Conservation (phyloP, 306 rosid genomes). For the Delonix regia region DNA sequence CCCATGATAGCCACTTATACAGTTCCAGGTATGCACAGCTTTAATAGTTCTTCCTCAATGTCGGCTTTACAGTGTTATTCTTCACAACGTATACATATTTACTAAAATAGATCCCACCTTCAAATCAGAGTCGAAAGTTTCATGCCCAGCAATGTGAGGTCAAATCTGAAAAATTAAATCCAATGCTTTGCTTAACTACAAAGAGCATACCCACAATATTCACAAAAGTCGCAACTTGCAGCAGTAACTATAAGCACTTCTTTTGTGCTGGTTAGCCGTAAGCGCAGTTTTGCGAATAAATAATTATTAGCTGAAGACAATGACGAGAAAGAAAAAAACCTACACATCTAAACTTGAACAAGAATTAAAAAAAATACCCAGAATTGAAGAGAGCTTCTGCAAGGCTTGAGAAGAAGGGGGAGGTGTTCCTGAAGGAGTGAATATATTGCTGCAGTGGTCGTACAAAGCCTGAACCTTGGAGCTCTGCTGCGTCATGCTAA, state of each 20-base stretch:
- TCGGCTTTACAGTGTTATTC: neutral
- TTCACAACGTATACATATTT: neutral
- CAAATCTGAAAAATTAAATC: slow-evolving; percentile 8
- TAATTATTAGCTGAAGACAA: neutral
- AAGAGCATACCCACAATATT: neutral
- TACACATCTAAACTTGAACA: neutral
- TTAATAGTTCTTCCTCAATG: neutral
- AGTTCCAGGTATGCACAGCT: neutral
- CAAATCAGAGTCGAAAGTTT: slow-evolving; percentile 22
- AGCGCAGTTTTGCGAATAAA: slow-evolving; percentile 25
- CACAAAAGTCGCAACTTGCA: neutral
- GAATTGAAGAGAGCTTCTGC: slow-evolving; percentile 60
- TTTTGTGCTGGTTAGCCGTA: neutral
- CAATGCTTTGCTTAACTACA: slow-evolving; percentile 13
- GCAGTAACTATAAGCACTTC: neutral
- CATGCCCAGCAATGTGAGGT: slow-evolving; percentile 8
- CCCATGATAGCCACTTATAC: neutral
- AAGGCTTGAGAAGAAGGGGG: slow-evolving; percentile 56
- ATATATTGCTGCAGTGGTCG: slow-evolving; percentile 66
- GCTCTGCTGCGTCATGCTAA: slow-evolving; percentile 55
- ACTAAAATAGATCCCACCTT: slow-evolving; percentile 10
- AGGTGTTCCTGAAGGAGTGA: slow-evolving; percentile 55
- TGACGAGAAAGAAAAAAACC: neutral
- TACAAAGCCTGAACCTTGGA: slow-evolving; percentile 71
- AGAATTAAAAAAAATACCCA: slow-evolving; percentile 55